These are phyloP conservation scores for Mallotus japonicus DNA, from an alignment of 441 rosid species.

Conservation along the genomic window DNA sequence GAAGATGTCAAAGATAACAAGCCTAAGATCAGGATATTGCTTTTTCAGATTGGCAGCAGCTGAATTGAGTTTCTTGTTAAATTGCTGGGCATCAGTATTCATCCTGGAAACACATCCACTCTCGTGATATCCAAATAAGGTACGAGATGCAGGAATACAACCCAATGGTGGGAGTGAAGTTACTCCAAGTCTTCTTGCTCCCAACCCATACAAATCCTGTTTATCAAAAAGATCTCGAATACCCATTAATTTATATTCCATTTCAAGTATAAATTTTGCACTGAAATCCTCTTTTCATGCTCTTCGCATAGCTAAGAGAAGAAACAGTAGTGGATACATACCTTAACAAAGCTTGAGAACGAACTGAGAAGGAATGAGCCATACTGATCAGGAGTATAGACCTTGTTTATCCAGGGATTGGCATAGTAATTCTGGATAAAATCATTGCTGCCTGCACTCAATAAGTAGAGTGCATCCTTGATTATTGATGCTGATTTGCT, in stretches of 20 bases:
- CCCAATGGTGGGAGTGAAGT: slow-evolving; percentile 89
- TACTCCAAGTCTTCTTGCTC: slow-evolving; percentile 79
- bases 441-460: slow-evolving; percentile 85
- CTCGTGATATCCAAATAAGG: slow-evolving; percentile 60
- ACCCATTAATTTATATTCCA: not conserved
- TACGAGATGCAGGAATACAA: slow-evolving; percentile 74
- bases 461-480: slow-evolving; percentile 52
- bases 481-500: slow-evolving; percentile 54
- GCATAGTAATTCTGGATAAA: slow-evolving; percentile 79
- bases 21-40: slow-evolving; percentile 62
- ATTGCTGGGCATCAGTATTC: slow-evolving; percentile 64
- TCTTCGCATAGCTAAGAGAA: not conserved
- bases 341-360: slow-evolving; percentile 67
- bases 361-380: slow-evolving; percentile 47
- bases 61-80: slow-evolving; percentile 66
- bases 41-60: slow-evolving; percentile 57
- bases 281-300: not conserved
- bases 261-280: too few relatives aligned
- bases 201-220: slow-evolving; percentile 59
- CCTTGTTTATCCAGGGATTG: slow-evolving; percentile 60
- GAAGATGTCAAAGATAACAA: slow-evolving; percentile 77
- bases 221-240: not conserved
- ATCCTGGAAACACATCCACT: slow-evolving; percentile 60
- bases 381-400: slow-evolving; percentile 60
- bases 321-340: slow-evolving; percentile 10